Evolutionary conservation across 129 eudicot genomes (phyloP), one percentile per base, ranked within the genome.

Genomic region (Artemisia argyi): DNA sequence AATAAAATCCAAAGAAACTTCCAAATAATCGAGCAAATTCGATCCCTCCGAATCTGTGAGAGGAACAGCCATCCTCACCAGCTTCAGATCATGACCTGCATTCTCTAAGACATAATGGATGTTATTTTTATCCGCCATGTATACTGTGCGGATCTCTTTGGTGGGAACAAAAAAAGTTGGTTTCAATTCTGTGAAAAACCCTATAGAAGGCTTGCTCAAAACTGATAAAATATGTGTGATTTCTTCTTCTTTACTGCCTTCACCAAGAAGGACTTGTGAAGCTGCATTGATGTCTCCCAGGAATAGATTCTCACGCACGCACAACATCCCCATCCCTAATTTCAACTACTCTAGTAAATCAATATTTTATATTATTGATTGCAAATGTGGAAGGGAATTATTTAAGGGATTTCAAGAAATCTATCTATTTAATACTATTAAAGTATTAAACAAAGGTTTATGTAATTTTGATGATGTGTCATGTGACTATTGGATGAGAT

Each of bases 1-100:
- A 61, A 93, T 93, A 72, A 93, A 93, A 87, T 93, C 95, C 83
- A 93, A 87, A 74, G 96, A 89, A 24, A 79, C 92, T 66, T 93
- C 96, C 92, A 93, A 82, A 57, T 84, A 90, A 78, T 93, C 97
- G 79, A 93, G 75, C 82, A 93, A 78, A 83, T 93, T 76, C 68
- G 85, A 96, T 49, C 82, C 81, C 76, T 93, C 98, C 87, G 82
- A 89, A 80, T 93, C 98, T 68, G 90, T 89, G 66, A 93, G 47
- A 2, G 98, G 97, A 3, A 90, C 98, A 52, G 96, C 95, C 98
- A 89, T 89, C 79, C 98, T 93, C 84, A 85, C 88, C 55, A 85
- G 17, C 76, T 87, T 84, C 76, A 93, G 86, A 79, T 93, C 96
- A 77, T 87, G 81, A 3, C 98, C 97, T 1, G 96, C 97, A 72